Evolutionary conservation across 2,329 filamentous ascomycete genomes (phyloP).

Genomic region (Drechmeria coniospora): DNA sequence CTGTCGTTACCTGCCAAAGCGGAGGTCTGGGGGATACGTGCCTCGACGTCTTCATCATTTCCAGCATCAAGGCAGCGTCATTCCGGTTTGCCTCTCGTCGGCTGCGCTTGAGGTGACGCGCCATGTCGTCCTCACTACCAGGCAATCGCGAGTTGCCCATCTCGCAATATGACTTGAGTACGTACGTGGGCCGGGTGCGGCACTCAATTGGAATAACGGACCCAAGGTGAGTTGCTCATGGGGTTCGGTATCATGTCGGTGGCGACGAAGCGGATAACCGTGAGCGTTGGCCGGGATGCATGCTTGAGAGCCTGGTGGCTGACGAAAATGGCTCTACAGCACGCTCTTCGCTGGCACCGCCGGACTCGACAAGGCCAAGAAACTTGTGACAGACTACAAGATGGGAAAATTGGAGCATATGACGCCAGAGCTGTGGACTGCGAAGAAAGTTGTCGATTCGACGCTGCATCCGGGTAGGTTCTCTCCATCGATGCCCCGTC

Average conservation of each 20-base stretch:
- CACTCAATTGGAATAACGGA: conserved; percentile 85
- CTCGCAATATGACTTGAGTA: conserved; percentile 82
- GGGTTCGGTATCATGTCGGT: too few relatives aligned
- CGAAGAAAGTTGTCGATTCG: conserved; percentile 95
- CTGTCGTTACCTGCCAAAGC: too few relatives aligned
- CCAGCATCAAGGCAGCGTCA: too few relatives aligned
- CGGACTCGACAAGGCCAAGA: conserved; percentile 76
- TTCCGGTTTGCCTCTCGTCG: neutral
- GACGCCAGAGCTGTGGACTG: conserved; percentile 83
- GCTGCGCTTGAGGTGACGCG: conserved; percentile 2
- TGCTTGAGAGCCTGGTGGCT: neutral
- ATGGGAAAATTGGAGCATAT: conserved; percentile 62
- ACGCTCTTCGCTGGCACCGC: conserved; percentile 67
- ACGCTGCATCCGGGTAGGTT: conserved; percentile 79
- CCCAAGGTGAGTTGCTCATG: conserved; percentile 69
- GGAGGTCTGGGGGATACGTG: too few relatives aligned
- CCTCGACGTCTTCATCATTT: too few relatives aligned
- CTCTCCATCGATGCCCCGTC: too few relatives aligned
- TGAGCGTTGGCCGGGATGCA: too few relatives aligned
- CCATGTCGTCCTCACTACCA: conserved; percentile 51
- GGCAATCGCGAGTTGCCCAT: conserved; percentile 68
- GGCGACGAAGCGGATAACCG: too few relatives aligned
- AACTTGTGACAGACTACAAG: conserved; percentile 72
- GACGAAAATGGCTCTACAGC: conserved; percentile 29
- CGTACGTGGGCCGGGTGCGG: conserved; percentile 87